These are phyloP conservation scores for Wickerhamomyces ciferrii DNA, from an alignment of 805 yeast species.

Conservation along the genomic window DNA sequence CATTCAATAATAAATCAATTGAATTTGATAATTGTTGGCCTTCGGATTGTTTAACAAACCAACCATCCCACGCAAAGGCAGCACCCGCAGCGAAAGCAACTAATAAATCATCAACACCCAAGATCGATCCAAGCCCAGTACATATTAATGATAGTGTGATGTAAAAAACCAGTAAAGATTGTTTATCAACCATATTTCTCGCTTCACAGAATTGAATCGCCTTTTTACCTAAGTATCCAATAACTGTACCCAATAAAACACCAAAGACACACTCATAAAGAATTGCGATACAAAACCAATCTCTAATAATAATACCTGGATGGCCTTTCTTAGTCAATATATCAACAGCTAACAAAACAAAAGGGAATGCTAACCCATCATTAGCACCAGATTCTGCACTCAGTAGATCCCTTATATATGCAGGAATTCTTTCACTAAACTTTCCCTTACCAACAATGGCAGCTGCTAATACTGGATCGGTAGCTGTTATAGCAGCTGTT, in stretches of 20 bases:
- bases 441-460: conserved; percentile 94
- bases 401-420: conserved; percentile 76
- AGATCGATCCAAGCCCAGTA: conserved; percentile 83
- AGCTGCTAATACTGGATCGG: conserved; percentile 93
- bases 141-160: conserved; percentile 77
- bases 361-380: conserved; percentile 96
- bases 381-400: conserved; percentile 88
- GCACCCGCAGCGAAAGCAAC: conserved; percentile 92
- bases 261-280: conserved; percentile 83
- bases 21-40: conserved; percentile 86
- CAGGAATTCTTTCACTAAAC: conserved; percentile 89
- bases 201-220: conserved; percentile 70
- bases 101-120: conserved; percentile 85
- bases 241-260: conserved; percentile 59
- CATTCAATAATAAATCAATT: conserved; percentile 77
- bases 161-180: conserved; percentile 81
- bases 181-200: conserved; percentile 71
- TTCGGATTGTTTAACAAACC: conserved; percentile 77
- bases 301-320: conserved; percentile 63
- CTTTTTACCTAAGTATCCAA: conserved; percentile 70
- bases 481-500: conserved; percentile 88
- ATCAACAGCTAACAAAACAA: conserved; percentile 66
- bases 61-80: conserved; percentile 91
- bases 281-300: conserved; percentile 74
- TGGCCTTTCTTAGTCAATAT: conserved; percentile 62